A percentile compares a stretch with the other conserved stretches of the same genome.
Evolutionary conservation across 2,329 filamentous ascomycete species (phyloP).

Genomic region (Apiospora phragmitis): DNA sequence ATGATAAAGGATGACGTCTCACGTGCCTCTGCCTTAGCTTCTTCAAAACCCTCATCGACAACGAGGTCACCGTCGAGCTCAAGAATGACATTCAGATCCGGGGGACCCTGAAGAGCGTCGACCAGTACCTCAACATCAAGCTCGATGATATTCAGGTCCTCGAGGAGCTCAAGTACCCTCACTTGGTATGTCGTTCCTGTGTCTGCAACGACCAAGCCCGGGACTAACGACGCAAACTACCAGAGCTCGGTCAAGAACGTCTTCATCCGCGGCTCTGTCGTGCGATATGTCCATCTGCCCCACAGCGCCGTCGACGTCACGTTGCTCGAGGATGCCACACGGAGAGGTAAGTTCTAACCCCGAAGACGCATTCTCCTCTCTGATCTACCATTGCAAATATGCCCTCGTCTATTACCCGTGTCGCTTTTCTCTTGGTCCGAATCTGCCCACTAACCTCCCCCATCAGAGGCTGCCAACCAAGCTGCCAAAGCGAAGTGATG

Average conservation of each 20-base stretch:
- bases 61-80: constrained; percentile 95
- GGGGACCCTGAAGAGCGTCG: constrained; percentile 93
- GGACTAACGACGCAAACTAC: background rate
- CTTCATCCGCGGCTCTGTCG: constrained; percentile 91
- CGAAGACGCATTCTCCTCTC: background rate
- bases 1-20: background rate
- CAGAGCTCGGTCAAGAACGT: constrained; percentile 86
- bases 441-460: background rate
- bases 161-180: constrained; percentile 92
- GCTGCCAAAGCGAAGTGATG: constrained; percentile 56
- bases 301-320: constrained; percentile 81
- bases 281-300: constrained; percentile 88
- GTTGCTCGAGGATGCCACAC: constrained; percentile 85
- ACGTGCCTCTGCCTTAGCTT: constrained; percentile 60
- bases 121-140: constrained; percentile 99
- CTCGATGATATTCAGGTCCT: constrained; percentile 92
- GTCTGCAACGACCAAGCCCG: too few species aligned
- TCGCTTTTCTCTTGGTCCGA: background rate
- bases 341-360: constrained; percentile 62
- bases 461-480: constrained; percentile 57
- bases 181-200: constrained; percentile 61
- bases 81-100: constrained; percentile 99
- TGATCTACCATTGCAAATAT: too few species aligned
- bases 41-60: constrained; percentile 98
- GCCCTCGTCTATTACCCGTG: background rate